These are phyloP conservation scores for Saccharomycopsis sp. DNA, from an alignment of 805 yeast species.

Conservation along the genomic window DNA sequence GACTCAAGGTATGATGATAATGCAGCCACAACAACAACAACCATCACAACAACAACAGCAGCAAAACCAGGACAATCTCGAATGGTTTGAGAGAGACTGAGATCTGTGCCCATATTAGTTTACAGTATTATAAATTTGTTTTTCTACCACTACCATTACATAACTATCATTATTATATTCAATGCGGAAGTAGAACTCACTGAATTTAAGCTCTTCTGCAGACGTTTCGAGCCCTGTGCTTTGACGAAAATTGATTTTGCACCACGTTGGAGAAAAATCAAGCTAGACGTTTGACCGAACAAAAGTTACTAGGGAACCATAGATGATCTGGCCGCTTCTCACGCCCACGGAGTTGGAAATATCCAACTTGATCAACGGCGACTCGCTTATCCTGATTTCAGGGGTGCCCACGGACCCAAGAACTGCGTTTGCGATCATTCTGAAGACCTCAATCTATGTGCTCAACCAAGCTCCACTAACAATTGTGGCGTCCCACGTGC, in stretches of 20 bases:
- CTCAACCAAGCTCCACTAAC: conserved; percentile 29
- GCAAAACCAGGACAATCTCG: conserved; percentile 16
- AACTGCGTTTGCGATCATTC: conserved; percentile 26
- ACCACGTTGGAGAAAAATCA: no score
- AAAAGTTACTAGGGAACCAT: neutral
- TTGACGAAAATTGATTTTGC: no score
- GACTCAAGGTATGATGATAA: neutral
- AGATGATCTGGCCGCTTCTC: conserved; percentile 20
- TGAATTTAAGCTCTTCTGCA: no score
- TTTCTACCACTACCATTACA: no score
- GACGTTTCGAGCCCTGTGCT: no score
- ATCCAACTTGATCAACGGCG: conserved; percentile 5
- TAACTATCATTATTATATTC: no score
- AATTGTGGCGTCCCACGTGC: conserved; percentile 28
- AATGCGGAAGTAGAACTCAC: no score
- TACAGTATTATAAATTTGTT: no score
- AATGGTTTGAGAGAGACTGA: conserved; percentile 20
- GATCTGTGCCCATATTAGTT: no score
- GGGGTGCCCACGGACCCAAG: neutral
- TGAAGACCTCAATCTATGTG: conserved; percentile 27
- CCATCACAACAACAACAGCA: conserved; percentile 1
- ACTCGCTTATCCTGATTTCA: conserved; percentile 7
- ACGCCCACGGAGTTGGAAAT: conserved; percentile 19
- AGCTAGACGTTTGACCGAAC: neutral
- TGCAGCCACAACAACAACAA: conserved; percentile 1